Base-by-base conservation (phyloP, 164 flowering plant genomes). In the Nymphaea thermarum region DNA sequence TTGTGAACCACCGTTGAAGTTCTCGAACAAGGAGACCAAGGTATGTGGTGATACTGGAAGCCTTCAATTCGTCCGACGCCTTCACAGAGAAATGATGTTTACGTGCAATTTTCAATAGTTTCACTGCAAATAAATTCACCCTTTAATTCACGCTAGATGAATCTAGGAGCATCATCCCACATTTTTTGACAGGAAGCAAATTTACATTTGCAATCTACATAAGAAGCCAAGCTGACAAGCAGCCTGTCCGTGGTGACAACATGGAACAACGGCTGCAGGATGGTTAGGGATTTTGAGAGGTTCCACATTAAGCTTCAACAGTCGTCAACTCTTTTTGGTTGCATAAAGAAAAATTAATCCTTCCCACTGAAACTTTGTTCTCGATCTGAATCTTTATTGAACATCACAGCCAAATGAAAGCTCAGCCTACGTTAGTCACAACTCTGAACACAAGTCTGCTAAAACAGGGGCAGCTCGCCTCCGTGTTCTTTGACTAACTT, bases 401-500 rank as follows among this genome's bases (percentile, higher is more conserved):
- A 51, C 57, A 51, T 5, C 14, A 51, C 8, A 15, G 55, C 57
- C 57, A 51, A 15, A 51, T 51, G 57, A 8, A 55, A 55, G 60
- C 60, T 8, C 60, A 17, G 10, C 42, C 3, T 8, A 62, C n/a
- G 10, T 17, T 62, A 65, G 72, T 75, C 80, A 86, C 45, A 92
- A 89, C 70, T 90, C 96, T 36, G 88, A 77, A 60, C 95, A 89
- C 1, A 87, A 84, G 75, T 83, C 85, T 55, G 91, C 77, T 61
- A 93, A 79, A 71, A 89, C 67, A 10, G 89, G 74, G 2, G 86
- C 89, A 4, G 96, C 98, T 65, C 90, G 75, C 36, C 98, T 68
- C 70, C 74, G 73, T 3, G 98, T 93, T 73, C 98, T 77, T 57
- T 76, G 78, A 68, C 89, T 90, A 43, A 89, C 94, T 76, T 93